A percentile compares a stretch with the other conserved stretches of the same genome.
These are phyloP conservation scores for Halenospora varia DNA, from an alignment of 495 filamentous ascomycete species.

Conservation along the genomic window DNA sequence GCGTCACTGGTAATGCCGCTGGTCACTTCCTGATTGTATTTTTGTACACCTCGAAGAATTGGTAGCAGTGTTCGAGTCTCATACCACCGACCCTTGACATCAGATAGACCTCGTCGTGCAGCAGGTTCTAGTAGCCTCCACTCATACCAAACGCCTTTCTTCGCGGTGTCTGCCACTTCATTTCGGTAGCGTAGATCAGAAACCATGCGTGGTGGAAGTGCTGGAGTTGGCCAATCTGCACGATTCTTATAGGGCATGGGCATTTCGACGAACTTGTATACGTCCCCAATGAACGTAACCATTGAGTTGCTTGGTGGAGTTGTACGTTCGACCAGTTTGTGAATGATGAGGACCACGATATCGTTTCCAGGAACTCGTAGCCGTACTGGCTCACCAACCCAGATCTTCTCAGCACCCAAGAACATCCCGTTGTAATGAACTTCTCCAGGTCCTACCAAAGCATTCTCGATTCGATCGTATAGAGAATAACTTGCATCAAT, in stretches of 20 bases:
- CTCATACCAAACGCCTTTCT: slow-evolving; percentile 31
- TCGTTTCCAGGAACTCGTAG: slow-evolving; percentile 24
- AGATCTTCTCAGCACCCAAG: slow-evolving; percentile 60
- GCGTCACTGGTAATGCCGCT: slow-evolving; percentile 38
- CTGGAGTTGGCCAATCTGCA: slow-evolving; percentile 19
- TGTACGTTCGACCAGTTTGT: slow-evolving; percentile 29
- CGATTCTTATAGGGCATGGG: slow-evolving; percentile 11
- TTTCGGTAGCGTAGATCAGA: slow-evolving; percentile 37
- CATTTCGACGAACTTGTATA: slow-evolving; percentile 40
- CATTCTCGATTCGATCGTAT: slow-evolving; percentile 39
- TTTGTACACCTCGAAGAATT: slow-evolving; percentile 34
- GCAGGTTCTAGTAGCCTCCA: slow-evolving; percentile 39
- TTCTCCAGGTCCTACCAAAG: slow-evolving; percentile 21
- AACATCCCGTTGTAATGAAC: slow-evolving; percentile 49
- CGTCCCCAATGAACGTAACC: slow-evolving; percentile 36
- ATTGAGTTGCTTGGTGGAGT: not conserved
- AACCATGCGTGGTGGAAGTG: slow-evolving; percentile 38
- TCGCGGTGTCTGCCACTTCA: slow-evolving; percentile 32
- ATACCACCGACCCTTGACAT: slow-evolving; percentile 63
- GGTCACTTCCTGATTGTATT: slow-evolving; percentile 33
- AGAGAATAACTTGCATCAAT: slow-evolving; percentile 54
- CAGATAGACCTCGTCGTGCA: slow-evolving; percentile 35
- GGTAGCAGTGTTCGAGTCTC: slow-evolving; percentile 50
- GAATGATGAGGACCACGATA: slow-evolving; percentile 46
- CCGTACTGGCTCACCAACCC: slow-evolving; percentile 54